A percentile compares a stretch with the other conserved stretches of the same genome.
phyloP scores from a whole-genome alignment of 2,329 filamentous ascomycete genomes.

The Camptophora hylomeconis region DNA sequence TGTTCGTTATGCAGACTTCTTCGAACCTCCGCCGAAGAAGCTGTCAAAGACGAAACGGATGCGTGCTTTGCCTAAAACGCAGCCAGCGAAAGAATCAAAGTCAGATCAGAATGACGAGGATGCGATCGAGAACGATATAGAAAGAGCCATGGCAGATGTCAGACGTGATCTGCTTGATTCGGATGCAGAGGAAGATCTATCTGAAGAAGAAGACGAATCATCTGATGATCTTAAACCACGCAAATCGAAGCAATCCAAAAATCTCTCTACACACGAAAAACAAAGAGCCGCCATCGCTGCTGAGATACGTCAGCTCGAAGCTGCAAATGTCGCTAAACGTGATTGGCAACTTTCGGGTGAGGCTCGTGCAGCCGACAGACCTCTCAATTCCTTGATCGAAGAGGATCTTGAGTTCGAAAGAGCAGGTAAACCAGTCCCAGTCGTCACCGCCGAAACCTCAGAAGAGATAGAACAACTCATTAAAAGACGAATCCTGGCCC shows the following conservation, averaged over 20 bases:
- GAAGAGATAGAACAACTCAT: slow-evolving; percentile 89
- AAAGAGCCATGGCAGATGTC: slow-evolving; percentile 74
- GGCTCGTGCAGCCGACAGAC: slow-evolving; percentile 67
- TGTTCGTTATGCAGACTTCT: slow-evolving; percentile 86
- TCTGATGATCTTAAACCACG: slow-evolving; percentile 33
- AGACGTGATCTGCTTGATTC: slow-evolving; percentile 86
- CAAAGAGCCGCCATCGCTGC: slow-evolving; percentile 73
- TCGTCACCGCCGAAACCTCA: slow-evolving; percentile 81
- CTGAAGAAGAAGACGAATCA: slow-evolving; percentile 45
- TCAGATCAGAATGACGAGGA: slow-evolving; percentile 16
- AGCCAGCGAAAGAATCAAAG: slow-evolving; percentile 33
- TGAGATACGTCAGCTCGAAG: slow-evolving; percentile 84
- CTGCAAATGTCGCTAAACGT: slow-evolving; percentile 75
- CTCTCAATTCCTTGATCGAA: slow-evolving; percentile 82
- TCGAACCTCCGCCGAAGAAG: slow-evolving; percentile 70
- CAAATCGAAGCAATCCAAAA: slow-evolving; percentile 9
- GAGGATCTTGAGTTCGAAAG: slow-evolving; percentile 94
- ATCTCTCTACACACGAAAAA: slow-evolving; percentile 66
- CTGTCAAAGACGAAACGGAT: slow-evolving; percentile 42
- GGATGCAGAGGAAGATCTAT: slow-evolving; percentile 27
- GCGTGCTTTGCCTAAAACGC: slow-evolving; percentile 41
- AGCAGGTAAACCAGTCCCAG: slow-evolving; percentile 83
- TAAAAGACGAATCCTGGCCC: slow-evolving; percentile 78
- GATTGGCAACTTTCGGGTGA: slow-evolving; percentile 87
- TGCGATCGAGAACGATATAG: slow-evolving; percentile 53